phyloP scores from a whole-genome alignment of 345 rosid genomes.

The Salix suchowensis region DNA sequence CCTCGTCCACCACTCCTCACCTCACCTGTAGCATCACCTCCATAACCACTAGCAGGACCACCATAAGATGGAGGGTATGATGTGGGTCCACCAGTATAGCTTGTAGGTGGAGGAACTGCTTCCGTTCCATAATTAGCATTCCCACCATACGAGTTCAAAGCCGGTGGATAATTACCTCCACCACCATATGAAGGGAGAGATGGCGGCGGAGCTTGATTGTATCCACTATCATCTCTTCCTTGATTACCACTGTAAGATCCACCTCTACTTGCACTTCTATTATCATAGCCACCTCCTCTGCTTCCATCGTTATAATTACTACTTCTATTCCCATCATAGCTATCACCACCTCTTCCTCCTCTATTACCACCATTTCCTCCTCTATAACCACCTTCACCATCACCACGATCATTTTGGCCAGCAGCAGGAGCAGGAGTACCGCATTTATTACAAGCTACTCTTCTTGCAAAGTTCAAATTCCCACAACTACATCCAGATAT shows the following conservation, averaged over 20 bases:
- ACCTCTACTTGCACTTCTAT: slow-evolving; percentile 36
- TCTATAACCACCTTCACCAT: slow-evolving; percentile 39
- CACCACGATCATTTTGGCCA: slow-evolving; percentile 23
- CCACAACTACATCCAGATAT: slow-evolving; percentile 73
- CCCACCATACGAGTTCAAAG: slow-evolving; percentile 49
- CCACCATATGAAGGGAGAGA: slow-evolving; percentile 61
- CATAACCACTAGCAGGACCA: slow-evolving; percentile 58
- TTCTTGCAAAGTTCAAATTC: slow-evolving; percentile 91
- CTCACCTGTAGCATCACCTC: slow-evolving; percentile 54
- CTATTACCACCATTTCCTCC: slow-evolving; percentile 52
- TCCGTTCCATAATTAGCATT: slow-evolving; percentile 57
- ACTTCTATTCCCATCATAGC: slow-evolving; percentile 18
- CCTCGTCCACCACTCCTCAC: slow-evolving; percentile 52
- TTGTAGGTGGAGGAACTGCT: slow-evolving; percentile 81
- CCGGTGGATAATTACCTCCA: slow-evolving; percentile 56
- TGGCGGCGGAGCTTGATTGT: slow-evolving; percentile 64
- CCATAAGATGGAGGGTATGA: slow-evolving; percentile 76
- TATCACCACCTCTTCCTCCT: slow-evolving; percentile 41
- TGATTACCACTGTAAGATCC: slow-evolving; percentile 64
- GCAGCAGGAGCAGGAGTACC: slow-evolving; percentile 78
- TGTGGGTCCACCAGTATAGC: slow-evolving; percentile 77
- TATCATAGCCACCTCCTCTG: slow-evolving; percentile 48
- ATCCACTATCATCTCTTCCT: slow-evolving; percentile 62
- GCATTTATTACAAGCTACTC: slow-evolving; percentile 94
- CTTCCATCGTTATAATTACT: slow-evolving; percentile 26